Evolutionary conservation across 306 rosid species (phyloP).

Genomic region (Fagus sylvatica): DNA sequence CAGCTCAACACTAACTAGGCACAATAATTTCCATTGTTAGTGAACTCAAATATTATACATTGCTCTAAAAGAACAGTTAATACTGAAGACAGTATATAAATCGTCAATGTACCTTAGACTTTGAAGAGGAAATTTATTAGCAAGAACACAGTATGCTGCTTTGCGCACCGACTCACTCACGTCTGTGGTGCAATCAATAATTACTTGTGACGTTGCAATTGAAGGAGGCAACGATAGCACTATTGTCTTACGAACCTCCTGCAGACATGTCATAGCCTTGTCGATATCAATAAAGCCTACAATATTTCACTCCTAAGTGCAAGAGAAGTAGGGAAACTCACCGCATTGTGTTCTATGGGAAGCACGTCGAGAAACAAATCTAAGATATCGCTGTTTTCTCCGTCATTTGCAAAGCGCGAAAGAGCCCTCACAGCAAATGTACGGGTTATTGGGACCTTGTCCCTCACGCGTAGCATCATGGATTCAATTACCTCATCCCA

Average conservation of each 20-base stretch:
- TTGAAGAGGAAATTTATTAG: slow-evolving; percentile 94
- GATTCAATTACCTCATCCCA: slow-evolving; percentile 91
- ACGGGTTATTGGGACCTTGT: slow-evolving; percentile 76
- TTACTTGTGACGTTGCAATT: slow-evolving; percentile 69
- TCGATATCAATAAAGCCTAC: neutral
- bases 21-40: neutral
- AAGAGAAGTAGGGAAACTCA: slow-evolving; percentile 35
- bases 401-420: slow-evolving; percentile 86
- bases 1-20: neutral
- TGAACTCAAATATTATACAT: neutral
- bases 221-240: slow-evolving; percentile 90
- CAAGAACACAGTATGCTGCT: slow-evolving; percentile 82
- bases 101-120: slow-evolving; percentile 70
- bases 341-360: slow-evolving; percentile 75
- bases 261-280: slow-evolving; percentile 28
- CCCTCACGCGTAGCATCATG: slow-evolving; percentile 72
- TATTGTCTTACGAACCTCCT: slow-evolving; percentile 92
- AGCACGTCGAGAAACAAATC: slow-evolving; percentile 71
- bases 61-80: neutral
- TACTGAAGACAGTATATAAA: neutral
- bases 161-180: slow-evolving; percentile 88
- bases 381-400: slow-evolving; percentile 74
- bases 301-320: neutral
- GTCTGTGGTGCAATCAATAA: slow-evolving; percentile 85
- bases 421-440: slow-evolving; percentile 88